Evolutionary conservation across 2,329 filamentous ascomycete genomes (phyloP).

Genomic region (Fusarium fracticaudum): DNA sequence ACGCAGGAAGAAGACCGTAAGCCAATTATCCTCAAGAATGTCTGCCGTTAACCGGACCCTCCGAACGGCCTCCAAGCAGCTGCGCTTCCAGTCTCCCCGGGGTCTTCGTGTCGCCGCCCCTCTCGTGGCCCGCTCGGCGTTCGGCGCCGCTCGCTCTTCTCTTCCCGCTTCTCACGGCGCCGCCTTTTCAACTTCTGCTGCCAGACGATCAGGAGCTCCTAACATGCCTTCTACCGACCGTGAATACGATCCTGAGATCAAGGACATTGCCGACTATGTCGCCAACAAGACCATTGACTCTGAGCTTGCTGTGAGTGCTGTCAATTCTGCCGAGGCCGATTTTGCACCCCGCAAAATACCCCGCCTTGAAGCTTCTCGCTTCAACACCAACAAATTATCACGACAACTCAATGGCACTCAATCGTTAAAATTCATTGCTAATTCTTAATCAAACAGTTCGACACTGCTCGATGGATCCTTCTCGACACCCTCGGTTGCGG

Average conservation of each 20-base stretch:
- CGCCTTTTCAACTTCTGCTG: conserved; percentile 61
- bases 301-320: conserved; percentile 82
- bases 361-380: conserved; percentile 19
- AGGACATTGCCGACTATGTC: conserved; percentile 94
- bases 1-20: conserved; percentile 15
- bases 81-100: conserved; percentile 56
- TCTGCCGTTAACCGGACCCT: conserved; percentile 65
- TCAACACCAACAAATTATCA: conserved; percentile 14
- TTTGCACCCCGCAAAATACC: conserved; percentile 36
- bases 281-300: conserved; percentile 92
- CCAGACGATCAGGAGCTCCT: conserved; percentile 59
- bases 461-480: conserved; percentile 96
- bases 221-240: conserved; percentile 61
- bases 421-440: not conserved
- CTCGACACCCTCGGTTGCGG: conserved; percentile 97
- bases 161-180: conserved; percentile 49
- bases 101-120: conserved; percentile 51
- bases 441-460: conserved; percentile 68
- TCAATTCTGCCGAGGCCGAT: conserved; percentile 2
- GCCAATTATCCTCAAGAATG: conserved; percentile 49
- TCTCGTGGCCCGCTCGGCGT: conserved; percentile 47
- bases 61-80: conserved; percentile 63
- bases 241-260: conserved; percentile 90
- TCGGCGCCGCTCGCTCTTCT: conserved; percentile 47
- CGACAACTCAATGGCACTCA: not conserved